phyloP scores from a whole-genome alignment of 2,329 filamentous ascomycete genomes.

The Cryphonectria parasitica region DNA sequence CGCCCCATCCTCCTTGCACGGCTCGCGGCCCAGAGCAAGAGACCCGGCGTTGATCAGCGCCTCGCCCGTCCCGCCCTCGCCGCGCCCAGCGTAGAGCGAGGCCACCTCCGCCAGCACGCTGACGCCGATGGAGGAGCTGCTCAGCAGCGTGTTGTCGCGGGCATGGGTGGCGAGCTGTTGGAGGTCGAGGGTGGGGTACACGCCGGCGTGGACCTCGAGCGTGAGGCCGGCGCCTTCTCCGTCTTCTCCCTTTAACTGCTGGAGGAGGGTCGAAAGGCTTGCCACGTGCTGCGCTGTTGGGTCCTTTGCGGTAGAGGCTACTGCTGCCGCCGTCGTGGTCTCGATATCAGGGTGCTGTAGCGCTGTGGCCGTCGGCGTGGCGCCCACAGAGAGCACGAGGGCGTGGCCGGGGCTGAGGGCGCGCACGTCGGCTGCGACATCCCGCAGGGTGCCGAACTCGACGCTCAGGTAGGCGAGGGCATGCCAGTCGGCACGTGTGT shows the following conservation, averaged over 20 bases:
- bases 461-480: conserved; percentile 62
- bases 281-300: conserved; percentile 30
- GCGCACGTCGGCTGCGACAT: conserved; percentile 48
- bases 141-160: conserved; percentile 45
- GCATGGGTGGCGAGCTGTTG: conserved; percentile 79
- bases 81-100: conserved; percentile 67
- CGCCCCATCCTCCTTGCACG: conserved; percentile 58
- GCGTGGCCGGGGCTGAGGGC: conserved; percentile 35
- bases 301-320: neutral
- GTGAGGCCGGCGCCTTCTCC: conserved; percentile 39
- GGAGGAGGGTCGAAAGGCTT: conserved; percentile 46
- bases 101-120: conserved; percentile 74
- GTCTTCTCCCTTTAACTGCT: conserved; percentile 38
- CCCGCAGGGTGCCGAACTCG: conserved; percentile 61
- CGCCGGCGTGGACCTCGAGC: conserved; percentile 75
- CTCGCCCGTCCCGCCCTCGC: conserved; percentile 54
- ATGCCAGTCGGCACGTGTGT: conserved; percentile 50
- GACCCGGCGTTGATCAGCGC: conserved; percentile 71
- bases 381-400: conserved; percentile 70
- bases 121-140: conserved; percentile 63
- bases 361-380: conserved; percentile 73
- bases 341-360: conserved; percentile 57
- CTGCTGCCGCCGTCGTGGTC: conserved; percentile 27
- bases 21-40: conserved; percentile 73
- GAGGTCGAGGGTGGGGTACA: conserved; percentile 76